Conservation (phyloP, 2,329 filamentous ascomycete species). For the Hypoxylon sp. region DNA sequence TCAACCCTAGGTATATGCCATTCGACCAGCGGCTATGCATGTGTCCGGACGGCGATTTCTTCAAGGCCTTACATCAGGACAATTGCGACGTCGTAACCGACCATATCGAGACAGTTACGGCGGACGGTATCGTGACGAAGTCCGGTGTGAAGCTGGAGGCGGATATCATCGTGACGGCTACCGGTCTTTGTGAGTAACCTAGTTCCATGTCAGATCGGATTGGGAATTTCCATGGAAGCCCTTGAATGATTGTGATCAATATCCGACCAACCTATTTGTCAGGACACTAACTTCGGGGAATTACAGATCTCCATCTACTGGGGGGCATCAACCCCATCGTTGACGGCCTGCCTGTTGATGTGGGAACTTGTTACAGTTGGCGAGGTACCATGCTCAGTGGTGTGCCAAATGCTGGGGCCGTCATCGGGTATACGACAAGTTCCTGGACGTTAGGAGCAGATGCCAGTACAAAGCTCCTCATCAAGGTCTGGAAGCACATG, state of each 20-base stretch:
- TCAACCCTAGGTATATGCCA: conserved; percentile 68
- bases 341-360: conserved; percentile 63
- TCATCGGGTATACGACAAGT: conserved; percentile 72
- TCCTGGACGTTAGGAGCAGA: conserved; percentile 75
- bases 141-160: conserved; percentile 63
- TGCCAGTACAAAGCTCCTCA: conserved; percentile 63
- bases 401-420: conserved; percentile 70
- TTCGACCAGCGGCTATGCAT: conserved; percentile 80
- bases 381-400: conserved; percentile 72
- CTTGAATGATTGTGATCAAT: neutral
- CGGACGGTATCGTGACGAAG: conserved; percentile 59
- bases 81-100: conserved; percentile 63
- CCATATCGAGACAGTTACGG: conserved; percentile 61
- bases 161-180: conserved; percentile 76
- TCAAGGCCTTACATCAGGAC: conserved; percentile 56
- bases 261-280: neutral
- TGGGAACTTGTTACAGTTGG: conserved; percentile 66
- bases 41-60: conserved; percentile 63
- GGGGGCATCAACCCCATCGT: conserved; percentile 66
- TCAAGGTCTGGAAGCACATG: conserved; percentile 67
- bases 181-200: conserved; percentile 63
- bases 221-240: neutral
- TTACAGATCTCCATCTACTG: conserved; percentile 63
- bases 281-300: conserved; percentile 5
- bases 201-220: neutral